Percentiles rank a stretch among this genome's conserved stretches.
Evolutionary conservation across 2,329 filamentous ascomycete genomes (phyloP).

Genomic region (Clonostachys solani): DNA sequence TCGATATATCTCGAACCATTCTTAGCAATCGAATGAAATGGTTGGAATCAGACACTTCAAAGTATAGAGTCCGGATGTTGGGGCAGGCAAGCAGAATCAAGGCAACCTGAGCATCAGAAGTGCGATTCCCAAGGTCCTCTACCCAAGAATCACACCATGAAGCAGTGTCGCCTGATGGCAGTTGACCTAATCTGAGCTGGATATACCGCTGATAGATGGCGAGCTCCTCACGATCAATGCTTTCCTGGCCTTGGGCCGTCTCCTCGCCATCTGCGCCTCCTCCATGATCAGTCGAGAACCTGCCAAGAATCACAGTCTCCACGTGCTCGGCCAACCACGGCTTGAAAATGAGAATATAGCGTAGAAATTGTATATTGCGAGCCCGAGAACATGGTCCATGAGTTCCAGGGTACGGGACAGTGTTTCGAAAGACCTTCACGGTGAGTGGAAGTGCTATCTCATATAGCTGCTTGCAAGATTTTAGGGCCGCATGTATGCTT

Average conservation of each 20-base stretch:
- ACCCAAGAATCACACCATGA: neutral
- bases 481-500: neutral
- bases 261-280: neutral
- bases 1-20: too few species aligned
- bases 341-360: neutral
- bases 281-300: neutral
- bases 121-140: neutral
- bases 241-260: neutral
- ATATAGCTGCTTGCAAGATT: neutral
- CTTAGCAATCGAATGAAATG: too few species aligned
- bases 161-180: too few species aligned
- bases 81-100: too few species aligned
- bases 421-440: neutral
- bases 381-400: too few species aligned
- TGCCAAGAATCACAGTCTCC: neutral
- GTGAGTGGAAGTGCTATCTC: neutral
- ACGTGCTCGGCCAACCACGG: neutral
- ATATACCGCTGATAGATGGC: neutral
- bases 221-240: too few species aligned
- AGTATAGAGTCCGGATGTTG: too few species aligned
- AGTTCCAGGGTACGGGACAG: too few species aligned
- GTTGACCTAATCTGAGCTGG: neutral
- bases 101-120: neutral
- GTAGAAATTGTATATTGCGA: neutral
- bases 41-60: too few species aligned